These are phyloP conservation scores for Arctium minus DNA, from an alignment of 129 eudicot genomes.

Conservation along the genomic window DNA sequence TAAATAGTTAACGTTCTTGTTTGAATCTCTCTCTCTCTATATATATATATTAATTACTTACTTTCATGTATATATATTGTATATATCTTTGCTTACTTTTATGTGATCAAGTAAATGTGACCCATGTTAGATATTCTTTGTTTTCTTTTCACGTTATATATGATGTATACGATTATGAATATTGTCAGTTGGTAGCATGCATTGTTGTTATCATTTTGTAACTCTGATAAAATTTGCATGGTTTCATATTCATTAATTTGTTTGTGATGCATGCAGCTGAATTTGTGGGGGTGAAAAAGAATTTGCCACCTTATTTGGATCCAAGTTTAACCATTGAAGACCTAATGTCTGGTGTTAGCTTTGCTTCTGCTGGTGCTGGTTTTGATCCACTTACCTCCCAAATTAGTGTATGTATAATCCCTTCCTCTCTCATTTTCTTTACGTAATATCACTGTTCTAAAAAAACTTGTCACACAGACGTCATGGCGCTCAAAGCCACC, in stretches of 20 bases:
- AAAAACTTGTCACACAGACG: no score
- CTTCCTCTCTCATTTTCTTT: slow-evolving; percentile 4
- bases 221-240: neutral
- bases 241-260: neutral
- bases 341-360: slow-evolving; percentile 31
- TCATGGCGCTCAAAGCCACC: no score
- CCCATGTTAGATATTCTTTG: neutral
- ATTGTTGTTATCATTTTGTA: neutral
- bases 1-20: no score
- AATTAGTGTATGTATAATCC: neutral
- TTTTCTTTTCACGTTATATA: neutral
- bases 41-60: no score
- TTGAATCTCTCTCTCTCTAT: no score
- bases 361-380: slow-evolving; percentile 45
- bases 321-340: slow-evolving; percentile 32
- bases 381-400: slow-evolving; percentile 35
- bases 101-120: neutral
- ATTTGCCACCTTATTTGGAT: slow-evolving; percentile 37
- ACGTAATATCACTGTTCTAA: no score
- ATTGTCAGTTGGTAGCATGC: neutral
- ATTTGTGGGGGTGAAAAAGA: slow-evolving; percentile 26
- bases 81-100: neutral
- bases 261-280: slow-evolving; percentile 10
- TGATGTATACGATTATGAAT: neutral
- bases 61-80: neutral